phyloP scores from a whole-genome alignment of 208 protist genomes.

The Balamuthia mandrillaris region DNA sequence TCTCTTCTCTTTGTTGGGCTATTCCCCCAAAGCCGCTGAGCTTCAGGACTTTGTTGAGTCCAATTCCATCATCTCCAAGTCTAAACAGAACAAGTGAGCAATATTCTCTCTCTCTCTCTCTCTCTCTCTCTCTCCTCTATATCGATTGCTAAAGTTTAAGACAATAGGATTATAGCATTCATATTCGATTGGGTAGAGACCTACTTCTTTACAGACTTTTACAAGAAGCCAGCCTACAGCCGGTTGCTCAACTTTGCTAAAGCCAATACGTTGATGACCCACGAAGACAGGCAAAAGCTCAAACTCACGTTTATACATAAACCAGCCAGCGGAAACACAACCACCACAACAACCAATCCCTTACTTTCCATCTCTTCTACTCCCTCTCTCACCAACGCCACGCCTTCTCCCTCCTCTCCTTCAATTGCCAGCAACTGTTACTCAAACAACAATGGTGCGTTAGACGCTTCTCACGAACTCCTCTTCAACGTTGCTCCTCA shows the following conservation, averaged over 20 bases:
- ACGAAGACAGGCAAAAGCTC: not conserved
- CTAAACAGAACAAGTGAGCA: no score
- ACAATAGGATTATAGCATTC: constrained; percentile 4
- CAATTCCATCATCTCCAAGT: no score
- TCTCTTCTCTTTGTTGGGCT: no score
- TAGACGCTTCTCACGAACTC: not conserved
- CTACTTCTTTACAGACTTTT: constrained; percentile 28
- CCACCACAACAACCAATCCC: not conserved
- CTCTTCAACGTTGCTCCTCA: not conserved
- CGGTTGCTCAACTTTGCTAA: constrained; percentile 32
- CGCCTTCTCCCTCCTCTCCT: not conserved
- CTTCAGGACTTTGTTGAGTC: no score
- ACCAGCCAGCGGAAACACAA: not conserved
- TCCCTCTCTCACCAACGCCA: not conserved
- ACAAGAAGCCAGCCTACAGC: constrained; percentile 33
- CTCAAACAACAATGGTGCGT: not conserved
- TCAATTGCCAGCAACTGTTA: not conserved
- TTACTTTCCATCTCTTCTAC: not conserved
- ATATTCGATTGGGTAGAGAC: constrained; percentile 22
- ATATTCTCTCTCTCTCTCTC: no score
- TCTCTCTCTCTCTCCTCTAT: no score
- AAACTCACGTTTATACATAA: constrained; percentile 25
- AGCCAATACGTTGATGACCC: not conserved
- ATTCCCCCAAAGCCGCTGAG: no score
- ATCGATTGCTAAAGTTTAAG: no score